Evolutionary conservation across 2,329 filamentous ascomycete species (phyloP).

Genomic region (Fusarium sp.): DNA sequence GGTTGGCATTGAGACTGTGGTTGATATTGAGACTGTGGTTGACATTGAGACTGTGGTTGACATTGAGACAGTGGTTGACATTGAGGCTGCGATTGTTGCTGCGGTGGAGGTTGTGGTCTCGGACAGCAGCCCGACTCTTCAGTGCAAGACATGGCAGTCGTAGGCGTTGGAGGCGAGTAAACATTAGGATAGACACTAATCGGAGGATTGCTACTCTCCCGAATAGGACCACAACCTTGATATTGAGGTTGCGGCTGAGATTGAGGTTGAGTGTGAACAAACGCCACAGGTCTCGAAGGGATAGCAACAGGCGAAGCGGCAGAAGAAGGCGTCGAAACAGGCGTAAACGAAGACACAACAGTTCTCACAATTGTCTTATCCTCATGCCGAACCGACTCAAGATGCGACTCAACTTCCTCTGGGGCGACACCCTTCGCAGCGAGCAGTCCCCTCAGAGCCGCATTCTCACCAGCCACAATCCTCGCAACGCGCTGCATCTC

Average conservation of each 20-base stretch:
- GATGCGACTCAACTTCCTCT: constrained; percentile 39
- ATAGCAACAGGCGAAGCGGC: constrained; percentile 19
- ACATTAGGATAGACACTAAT: neutral
- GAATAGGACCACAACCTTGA: neutral
- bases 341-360: constrained; percentile 2
- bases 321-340: constrained; percentile 20
- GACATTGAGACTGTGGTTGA: neutral
- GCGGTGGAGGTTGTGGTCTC: neutral
- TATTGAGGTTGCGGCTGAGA: constrained; percentile 1
- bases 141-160: neutral
- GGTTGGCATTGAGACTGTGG: neutral
- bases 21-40: neutral
- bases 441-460: constrained; percentile 50
- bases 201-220: neutral
- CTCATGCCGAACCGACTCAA: constrained; percentile 18
- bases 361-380: neutral
- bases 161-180: constrained; percentile 7
- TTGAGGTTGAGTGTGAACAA: neutral
- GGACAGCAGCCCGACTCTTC: constrained; percentile 20
- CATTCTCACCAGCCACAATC: constrained; percentile 58
- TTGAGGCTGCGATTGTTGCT: neutral
- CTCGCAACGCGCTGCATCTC: constrained; percentile 63
- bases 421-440: constrained; percentile 32
- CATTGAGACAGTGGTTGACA: neutral
- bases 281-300: neutral